Conservation (phyloP, 2,329 filamentous ascomycete genomes). For the Aspergillus niger region DNA sequence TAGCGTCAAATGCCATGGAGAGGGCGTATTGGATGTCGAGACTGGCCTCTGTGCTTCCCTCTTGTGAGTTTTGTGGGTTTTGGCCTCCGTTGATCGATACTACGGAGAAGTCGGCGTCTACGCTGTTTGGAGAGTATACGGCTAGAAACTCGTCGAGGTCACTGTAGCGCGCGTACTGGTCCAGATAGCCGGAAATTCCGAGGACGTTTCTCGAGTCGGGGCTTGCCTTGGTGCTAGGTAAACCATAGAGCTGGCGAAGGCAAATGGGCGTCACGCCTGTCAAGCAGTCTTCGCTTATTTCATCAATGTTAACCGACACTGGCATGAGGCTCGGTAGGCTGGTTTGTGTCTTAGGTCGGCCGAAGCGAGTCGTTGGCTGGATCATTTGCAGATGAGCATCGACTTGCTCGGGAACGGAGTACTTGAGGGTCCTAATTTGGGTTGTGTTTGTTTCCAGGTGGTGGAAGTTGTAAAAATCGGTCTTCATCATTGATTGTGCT, state of each 20-base stretch:
- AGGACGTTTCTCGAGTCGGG: conserved; percentile 43
- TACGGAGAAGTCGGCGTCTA: conserved; percentile 58
- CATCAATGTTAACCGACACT: conserved; percentile 16
- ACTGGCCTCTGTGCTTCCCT: conserved; percentile 59
- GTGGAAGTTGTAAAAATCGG: conserved; percentile 60
- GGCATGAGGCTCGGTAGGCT: conserved; percentile 34
- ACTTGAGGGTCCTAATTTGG: conserved; percentile 59
- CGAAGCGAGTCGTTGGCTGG: conserved; percentile 67
- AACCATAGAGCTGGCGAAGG: conserved; percentile 53
- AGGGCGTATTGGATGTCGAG: conserved; percentile 65
- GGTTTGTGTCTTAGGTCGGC: conserved; percentile 49
- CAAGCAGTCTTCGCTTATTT: conserved; percentile 40
- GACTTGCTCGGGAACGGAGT: conserved; percentile 62
- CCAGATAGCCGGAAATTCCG: conserved; percentile 53
- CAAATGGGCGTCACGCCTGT: conserved; percentile 51
- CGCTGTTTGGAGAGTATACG: conserved; percentile 55
- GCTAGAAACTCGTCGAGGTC: conserved; percentile 61
- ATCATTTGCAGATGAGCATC: conserved; percentile 61
- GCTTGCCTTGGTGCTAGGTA: conserved; percentile 33
- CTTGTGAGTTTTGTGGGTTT: conserved; percentile 49
- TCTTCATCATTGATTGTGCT: conserved; percentile 59
- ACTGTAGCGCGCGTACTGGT: conserved; percentile 53
- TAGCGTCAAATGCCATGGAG: conserved; percentile 56
- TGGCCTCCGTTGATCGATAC: conserved; percentile 59
- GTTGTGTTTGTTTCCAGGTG: conserved; percentile 45